A percentile compares a stretch with the other conserved stretches of the same genome.
Conservation (phyloP, 768 basidiomycete genomes). For the Pleurotus djamor region DNA sequence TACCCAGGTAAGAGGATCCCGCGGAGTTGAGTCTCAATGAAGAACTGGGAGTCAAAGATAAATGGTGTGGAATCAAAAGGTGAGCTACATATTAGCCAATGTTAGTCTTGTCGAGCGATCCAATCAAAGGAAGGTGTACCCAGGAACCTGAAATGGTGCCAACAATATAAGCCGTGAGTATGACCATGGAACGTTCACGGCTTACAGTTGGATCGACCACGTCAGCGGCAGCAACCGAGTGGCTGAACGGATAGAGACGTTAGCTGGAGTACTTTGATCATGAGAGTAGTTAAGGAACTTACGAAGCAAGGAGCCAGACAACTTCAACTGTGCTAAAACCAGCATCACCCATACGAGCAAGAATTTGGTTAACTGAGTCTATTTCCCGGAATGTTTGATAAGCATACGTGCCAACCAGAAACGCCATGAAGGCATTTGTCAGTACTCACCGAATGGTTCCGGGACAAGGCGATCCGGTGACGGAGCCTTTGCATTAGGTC, state of each 20-base stretch:
- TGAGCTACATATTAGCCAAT: constrained; percentile 15
- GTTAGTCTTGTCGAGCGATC: background rate
- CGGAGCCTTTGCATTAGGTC: constrained; percentile 27
- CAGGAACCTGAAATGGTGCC: constrained; percentile 12
- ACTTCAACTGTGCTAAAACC: constrained; percentile 31
- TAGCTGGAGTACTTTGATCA: background rate
- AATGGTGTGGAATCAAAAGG: constrained; percentile 46
- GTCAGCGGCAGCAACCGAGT: constrained; percentile 26
- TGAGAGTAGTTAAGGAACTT: constrained; percentile 1
- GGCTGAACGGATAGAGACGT: constrained; percentile 8
- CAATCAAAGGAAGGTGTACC: background rate
- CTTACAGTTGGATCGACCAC: constrained; percentile 24
- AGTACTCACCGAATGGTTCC: constrained; percentile 18
- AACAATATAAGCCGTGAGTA: constrained; percentile 9
- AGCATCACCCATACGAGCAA: constrained; percentile 27
- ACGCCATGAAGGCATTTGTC: too few relatives aligned
- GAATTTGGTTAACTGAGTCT: background rate
- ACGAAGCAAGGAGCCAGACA: constrained; percentile 34
- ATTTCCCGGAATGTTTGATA: background rate
- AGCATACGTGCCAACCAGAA: too few relatives aligned
- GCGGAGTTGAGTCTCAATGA: constrained; percentile 42
- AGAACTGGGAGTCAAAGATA: constrained; percentile 43
- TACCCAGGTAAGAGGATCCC: constrained; percentile 40
- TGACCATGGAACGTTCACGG: constrained; percentile 12
- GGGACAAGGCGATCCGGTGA: constrained; percentile 27